These are phyloP conservation scores for Isochrysis galbana DNA, from an alignment of 78 protist genomes.

Conservation along the genomic window DNA sequence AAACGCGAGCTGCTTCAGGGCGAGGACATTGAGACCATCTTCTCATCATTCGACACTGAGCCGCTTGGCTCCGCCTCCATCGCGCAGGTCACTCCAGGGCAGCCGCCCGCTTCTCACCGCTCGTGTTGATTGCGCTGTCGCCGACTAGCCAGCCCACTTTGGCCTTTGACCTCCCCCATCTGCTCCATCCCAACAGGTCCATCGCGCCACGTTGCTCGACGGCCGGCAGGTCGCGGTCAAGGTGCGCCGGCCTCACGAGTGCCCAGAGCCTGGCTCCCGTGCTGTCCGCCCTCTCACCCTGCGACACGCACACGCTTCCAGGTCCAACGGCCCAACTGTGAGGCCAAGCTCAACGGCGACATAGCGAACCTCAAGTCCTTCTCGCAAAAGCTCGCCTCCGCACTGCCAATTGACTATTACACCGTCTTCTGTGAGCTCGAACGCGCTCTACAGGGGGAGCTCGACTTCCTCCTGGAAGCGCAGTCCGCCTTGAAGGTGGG, in stretches of 20 bases:
- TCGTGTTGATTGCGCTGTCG: too few species aligned
- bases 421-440: conserved; percentile 45
- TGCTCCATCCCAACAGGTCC: too few species aligned
- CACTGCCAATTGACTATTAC: conserved; percentile 25
- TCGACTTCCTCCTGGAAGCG: not conserved
- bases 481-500: not conserved
- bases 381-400: not conserved
- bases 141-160: too few species aligned
- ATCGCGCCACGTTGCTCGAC: conserved; percentile 22
- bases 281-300: not conserved
- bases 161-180: too few species aligned
- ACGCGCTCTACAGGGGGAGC: conserved; percentile 33
- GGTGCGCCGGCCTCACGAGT: too few species aligned
- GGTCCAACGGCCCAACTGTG: conserved; percentile 20
- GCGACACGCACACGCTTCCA: too few species aligned
- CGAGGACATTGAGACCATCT: not conserved
- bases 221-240: conserved; percentile 22
- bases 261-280: not conserved
- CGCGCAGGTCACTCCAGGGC: conserved; percentile 21
- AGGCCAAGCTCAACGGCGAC: not conserved
- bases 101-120: not conserved
- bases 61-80: conserved; percentile 30
- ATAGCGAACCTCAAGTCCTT: conserved; percentile 1
- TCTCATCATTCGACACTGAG: not conserved
- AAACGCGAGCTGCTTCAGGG: conserved; percentile 5